Evolutionary conservation across 495 filamentous ascomycete genomes (phyloP).

Genomic region (Hyphodiscus hymeniophilus): DNA sequence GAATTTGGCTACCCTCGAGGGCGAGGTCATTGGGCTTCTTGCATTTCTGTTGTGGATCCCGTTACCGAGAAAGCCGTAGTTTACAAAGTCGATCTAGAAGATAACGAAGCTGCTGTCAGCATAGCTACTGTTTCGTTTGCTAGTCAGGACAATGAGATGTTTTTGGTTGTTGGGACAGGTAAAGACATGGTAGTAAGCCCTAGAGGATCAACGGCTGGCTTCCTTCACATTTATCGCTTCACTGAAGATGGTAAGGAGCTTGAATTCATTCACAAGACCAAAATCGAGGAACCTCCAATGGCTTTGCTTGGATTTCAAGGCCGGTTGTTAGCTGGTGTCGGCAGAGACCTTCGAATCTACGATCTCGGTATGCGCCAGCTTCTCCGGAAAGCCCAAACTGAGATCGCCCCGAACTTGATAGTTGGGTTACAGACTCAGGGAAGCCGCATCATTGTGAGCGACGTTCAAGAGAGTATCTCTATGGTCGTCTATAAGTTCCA

Average conservation of each 20-base stretch:
- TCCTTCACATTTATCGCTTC: conserved; percentile 90
- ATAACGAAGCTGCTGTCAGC: conserved; percentile 89
- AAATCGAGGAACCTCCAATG: conserved; percentile 77
- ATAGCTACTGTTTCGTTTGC: conserved; percentile 76
- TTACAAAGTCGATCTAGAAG: conserved; percentile 67
- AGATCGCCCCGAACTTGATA: conserved; percentile 73
- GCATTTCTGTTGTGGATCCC: conserved; percentile 85
- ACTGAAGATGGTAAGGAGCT: conserved; percentile 75
- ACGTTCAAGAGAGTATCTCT: conserved; percentile 82
- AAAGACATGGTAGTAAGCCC: conserved; percentile 79
- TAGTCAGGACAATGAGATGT: conserved; percentile 80
- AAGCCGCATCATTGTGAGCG: conserved; percentile 82
- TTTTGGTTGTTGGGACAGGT: conserved; percentile 86
- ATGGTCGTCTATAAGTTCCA: conserved; percentile 92
- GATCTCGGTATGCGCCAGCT: conserved; percentile 87
- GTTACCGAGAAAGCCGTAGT: conserved; percentile 62
- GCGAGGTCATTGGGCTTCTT: conserved; percentile 86
- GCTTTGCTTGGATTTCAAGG: conserved; percentile 91
- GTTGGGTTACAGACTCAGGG: conserved; percentile 86
- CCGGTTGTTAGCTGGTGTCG: conserved; percentile 74
- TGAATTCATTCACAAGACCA: conserved; percentile 95
- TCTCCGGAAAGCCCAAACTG: conserved; percentile 80
- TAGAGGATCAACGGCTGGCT: conserved; percentile 65
- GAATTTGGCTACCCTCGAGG: conserved; percentile 87
- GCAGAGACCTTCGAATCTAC: conserved; percentile 73